Evolutionary conservation across 2,329 filamentous ascomycete genomes (phyloP).

Genomic region (Penicillium sp.): DNA sequence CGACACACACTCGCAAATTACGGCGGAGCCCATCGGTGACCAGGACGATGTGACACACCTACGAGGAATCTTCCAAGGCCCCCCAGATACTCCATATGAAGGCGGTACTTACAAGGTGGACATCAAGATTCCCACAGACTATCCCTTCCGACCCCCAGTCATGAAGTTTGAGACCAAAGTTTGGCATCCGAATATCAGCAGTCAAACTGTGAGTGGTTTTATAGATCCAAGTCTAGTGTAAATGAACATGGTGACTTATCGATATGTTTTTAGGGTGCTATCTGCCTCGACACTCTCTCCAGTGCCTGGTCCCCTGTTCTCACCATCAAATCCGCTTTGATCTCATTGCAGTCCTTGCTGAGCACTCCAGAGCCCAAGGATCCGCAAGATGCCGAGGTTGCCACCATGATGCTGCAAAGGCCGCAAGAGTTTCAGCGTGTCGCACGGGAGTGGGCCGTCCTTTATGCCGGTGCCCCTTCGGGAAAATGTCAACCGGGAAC

Average conservation of each 20-base stretch:
- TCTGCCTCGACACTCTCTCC: slow-evolving; percentile 91
- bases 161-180: slow-evolving; percentile 94
- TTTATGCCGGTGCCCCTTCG: slow-evolving; percentile 74
- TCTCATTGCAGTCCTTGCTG: slow-evolving; percentile 90
- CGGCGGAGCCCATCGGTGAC: slow-evolving; percentile 63
- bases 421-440: slow-evolving; percentile 77
- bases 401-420: slow-evolving; percentile 79
- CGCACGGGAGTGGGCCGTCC: slow-evolving; percentile 88
- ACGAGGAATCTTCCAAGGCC: slow-evolving; percentile 78
- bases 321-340: slow-evolving; percentile 91
- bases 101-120: slow-evolving; percentile 81
- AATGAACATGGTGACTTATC: background rate
- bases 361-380: slow-evolving; percentile 94
- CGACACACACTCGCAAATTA: slow-evolving; percentile 77
- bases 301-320: slow-evolving; percentile 93
- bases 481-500: slow-evolving; percentile 56
- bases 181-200: slow-evolving; percentile 97
- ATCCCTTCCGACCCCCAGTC: slow-evolving; percentile 87
- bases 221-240: background rate
- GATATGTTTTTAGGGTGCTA: slow-evolving; percentile 72
- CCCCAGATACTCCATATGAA: slow-evolving; percentile 90
- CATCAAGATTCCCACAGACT: slow-evolving; percentile 82
- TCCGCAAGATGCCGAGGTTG: slow-evolving; percentile 94
- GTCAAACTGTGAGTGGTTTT: slow-evolving; percentile 71
- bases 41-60: slow-evolving; percentile 77